Evolutionary conservation across 2,329 filamentous ascomycete species (phyloP).

Genomic region (Aspergillus sergii): DNA sequence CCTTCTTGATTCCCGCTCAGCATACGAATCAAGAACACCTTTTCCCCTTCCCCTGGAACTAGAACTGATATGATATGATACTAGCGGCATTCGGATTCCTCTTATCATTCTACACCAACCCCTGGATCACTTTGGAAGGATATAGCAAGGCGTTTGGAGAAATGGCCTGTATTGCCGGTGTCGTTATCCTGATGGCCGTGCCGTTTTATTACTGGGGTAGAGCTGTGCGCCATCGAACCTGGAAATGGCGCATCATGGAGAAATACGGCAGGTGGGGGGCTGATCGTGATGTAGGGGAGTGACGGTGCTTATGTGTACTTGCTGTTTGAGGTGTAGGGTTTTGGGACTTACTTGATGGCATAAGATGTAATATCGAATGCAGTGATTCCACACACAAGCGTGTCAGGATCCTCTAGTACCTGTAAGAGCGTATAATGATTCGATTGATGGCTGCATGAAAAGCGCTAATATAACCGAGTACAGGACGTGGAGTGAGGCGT

Average conservation of each 20-base stretch:
- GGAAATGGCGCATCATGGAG: not conserved
- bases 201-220: not conserved
- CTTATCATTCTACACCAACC: conserved; percentile 17
- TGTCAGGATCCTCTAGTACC: no score
- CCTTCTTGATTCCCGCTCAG: not conserved
- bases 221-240: not conserved
- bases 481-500: not conserved
- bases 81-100: conserved; percentile 15
- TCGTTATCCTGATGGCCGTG: not conserved
- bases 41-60: not conserved
- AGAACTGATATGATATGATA: not conserved
- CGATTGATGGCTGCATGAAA: no score
- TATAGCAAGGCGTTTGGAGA: conserved; percentile 10
- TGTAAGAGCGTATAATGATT: no score
- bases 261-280: not conserved
- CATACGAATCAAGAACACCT: not conserved
- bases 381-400: no score
- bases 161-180: conserved; percentile 7
- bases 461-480: not conserved
- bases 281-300: not conserved
- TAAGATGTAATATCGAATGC: no score
- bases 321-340: not conserved
- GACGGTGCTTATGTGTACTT: not conserved
- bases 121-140: conserved; percentile 11
- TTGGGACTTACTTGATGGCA: no score